Evolutionary conservation across 176 grass and related monocot species (phyloP), one percentile per base, ranked within the genome.

Genomic region (Lolium multiflorum): DNA sequence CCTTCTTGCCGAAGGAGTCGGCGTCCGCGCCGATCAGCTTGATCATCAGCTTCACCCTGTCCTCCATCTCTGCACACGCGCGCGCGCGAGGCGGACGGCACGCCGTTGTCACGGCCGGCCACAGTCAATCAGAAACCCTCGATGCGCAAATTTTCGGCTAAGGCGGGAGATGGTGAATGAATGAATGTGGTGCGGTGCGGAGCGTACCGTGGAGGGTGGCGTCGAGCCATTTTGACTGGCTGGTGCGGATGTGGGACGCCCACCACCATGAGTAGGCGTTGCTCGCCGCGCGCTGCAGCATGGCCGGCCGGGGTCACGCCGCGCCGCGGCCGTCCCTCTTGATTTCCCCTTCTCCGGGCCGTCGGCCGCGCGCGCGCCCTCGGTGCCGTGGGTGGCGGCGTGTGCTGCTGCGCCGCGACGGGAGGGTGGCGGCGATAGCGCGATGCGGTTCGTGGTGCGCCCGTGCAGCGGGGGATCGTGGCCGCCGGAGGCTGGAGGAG

Each of bases 251-350:
- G 86, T 93, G 91, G 56, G 87, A 91, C 57, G 91, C 94, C 94
- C 94, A 96, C 94, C 94, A 96, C 91, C 94, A 96, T 50, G 94
- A 93, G 89, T 95, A 95, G 60, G 94, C 94, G 88, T 95, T 95
- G 94, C 84, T 93, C 57, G 94, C 94, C 10, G 91, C 94, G 72
- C 94, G 92, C 81, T 96, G 94, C 85, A 96, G 88, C 94, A 96
- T 96, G 71, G 89, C 72, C 76, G 80, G 74, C 9, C 47, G 35
- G 55, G 65, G 47, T 84, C 81, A 75, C 67, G 67, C 84, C 56
- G 18, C 56, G 80, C 72, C 49, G 75, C 37, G 80, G 59, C 74
- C 73, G 70, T 14, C 71, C 41, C 52, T 25, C 63, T 70, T 44
- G 15, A 50, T 11, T 8, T 4, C 49, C 77, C 11, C 59, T 77